Base-by-base conservation (phyloP, 805 yeast species). In the Saccharomycopsis sp. region DNA sequence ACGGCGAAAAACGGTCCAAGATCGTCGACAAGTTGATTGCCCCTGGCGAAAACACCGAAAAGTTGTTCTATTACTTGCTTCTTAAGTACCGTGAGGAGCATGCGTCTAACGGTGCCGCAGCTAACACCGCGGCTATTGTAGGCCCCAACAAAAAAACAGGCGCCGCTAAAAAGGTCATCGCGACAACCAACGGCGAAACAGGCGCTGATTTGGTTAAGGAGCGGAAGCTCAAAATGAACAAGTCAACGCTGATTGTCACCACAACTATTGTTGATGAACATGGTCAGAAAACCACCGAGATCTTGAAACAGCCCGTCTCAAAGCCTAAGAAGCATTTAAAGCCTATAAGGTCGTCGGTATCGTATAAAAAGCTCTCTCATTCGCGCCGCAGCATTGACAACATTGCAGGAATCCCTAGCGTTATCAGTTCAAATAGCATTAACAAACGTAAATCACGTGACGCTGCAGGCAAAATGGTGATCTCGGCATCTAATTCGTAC, bases 41-140 rank as follows among this genome's bases (percentile, higher is more conserved):
- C 8, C 73, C 79, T 0, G 81, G 77, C 24, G 82, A 86, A 24
- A 86, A 83, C 65, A 79, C 91, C 0, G 96, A 89, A 65, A 89
- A 89, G 75, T 84, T 89, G 52, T 86, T 89, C 66, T 89, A 89
- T 72, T 87, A 87, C 63, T 72, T 90, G 51, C 74, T 89, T 62
- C 74, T 83, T 75, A 81, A 87, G 64, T 90, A 89, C 70, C 78
- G 94, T 62, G 82, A 81, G 62, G 91, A 86, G 58, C 93, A 87
- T 65, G 66, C 73, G 2, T 61, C 62, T 38, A 64, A 64, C 7
- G 60, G 57, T n/a, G 49, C 61, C 5, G 67, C 65, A 52, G 56
- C 58, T 2, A 23, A 52, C 19, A 9, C 44, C 52, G 23, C 2
- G 52, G 58, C 1, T n/a, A n/a, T n/a, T n/a, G n/a, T n/a, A n/a